Evolutionary conservation across 2,329 filamentous ascomycete genomes (phyloP).

Genomic region (Fusarium sp.): DNA sequence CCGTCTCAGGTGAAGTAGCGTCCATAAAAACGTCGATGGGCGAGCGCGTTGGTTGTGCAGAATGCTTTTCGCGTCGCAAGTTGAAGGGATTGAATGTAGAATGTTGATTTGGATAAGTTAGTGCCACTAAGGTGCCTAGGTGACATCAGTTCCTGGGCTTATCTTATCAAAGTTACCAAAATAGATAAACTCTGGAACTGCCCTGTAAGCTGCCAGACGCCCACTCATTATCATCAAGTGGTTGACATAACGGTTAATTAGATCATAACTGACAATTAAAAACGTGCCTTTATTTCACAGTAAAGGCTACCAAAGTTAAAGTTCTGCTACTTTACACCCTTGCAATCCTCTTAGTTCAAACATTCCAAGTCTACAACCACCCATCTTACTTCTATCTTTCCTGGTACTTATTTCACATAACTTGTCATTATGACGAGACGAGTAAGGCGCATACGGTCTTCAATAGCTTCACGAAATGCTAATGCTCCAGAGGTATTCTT

Average conservation of each 20-base stretch:
- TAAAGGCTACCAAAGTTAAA: background rate
- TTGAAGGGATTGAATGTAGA: constrained; percentile 8
- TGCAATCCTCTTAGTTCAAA: background rate
- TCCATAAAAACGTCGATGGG: constrained; percentile 31
- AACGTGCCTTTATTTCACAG: background rate
- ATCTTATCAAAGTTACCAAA: constrained; percentile 35
- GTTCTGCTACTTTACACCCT: background rate
- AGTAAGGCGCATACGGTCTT: constrained; percentile 42
- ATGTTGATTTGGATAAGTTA: constrained; percentile 12
- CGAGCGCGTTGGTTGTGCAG: background rate
- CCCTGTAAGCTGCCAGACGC: constrained; percentile 7
- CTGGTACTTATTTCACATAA: background rate
- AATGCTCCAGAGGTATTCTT: constrained; percentile 67
- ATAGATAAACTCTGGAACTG: background rate
- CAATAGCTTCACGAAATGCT: background rate
- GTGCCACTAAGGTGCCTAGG: background rate
- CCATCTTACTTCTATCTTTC: background rate
- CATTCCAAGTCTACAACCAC: background rate
- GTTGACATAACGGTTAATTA: constrained; percentile 24
- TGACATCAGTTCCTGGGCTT: constrained; percentile 38
- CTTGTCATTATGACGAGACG: constrained; percentile 52
- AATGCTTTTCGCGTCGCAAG: constrained; percentile 7
- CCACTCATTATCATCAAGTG: background rate
- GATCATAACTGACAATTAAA: background rate
- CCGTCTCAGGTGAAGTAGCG: constrained; percentile 22